Evolutionary conservation across 179 eudicot genomes (phyloP).

Genomic region (Gypsophila paniculata): DNA sequence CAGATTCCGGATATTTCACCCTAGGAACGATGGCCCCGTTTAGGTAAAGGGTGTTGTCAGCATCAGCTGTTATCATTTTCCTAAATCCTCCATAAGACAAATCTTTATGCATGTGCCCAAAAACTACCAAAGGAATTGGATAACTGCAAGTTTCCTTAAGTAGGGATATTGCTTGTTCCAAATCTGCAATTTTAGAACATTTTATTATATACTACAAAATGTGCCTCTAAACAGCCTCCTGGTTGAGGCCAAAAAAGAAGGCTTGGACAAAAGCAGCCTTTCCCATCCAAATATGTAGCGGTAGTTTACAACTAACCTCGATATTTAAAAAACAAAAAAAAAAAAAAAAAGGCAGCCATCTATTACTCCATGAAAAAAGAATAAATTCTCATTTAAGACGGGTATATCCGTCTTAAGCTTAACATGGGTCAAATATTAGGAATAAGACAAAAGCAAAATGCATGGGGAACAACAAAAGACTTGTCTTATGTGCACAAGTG

Average conservation of each 20-base stretch:
- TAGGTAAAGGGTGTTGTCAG: slow-evolving; percentile 62
- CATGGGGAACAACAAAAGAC: too few relatives aligned
- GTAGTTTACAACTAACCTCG: neutral
- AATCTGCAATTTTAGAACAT: slow-evolving; percentile 45
- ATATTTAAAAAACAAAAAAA: neutral
- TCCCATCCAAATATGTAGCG: neutral
- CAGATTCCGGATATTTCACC: slow-evolving; percentile 39
- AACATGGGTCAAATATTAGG: too few relatives aligned
- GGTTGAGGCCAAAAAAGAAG: too few relatives aligned
- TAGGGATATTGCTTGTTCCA: slow-evolving; percentile 56
- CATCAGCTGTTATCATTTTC: slow-evolving; percentile 66
- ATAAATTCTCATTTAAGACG: too few relatives aligned
- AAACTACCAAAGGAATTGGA: slow-evolving; percentile 68
- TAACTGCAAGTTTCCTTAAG: slow-evolving; percentile 51
- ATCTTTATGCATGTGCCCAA: slow-evolving; percentile 94
- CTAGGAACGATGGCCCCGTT: slow-evolving; percentile 91
- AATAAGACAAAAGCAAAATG: too few relatives aligned
- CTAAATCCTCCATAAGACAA: slow-evolving; percentile 59
- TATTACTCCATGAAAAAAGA: neutral
- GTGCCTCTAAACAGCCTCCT: neutral
- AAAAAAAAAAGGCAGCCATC: neutral
- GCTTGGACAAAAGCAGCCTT: neutral
- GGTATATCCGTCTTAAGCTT: too few relatives aligned
- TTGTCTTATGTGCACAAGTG: too few relatives aligned
- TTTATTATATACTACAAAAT: neutral